A percentile compares a stretch with the other conserved stretches of the same genome.
These are phyloP conservation scores for Fusarium nisikadoi DNA, from an alignment of 2,329 filamentous ascomycete species.

Conservation along the genomic window DNA sequence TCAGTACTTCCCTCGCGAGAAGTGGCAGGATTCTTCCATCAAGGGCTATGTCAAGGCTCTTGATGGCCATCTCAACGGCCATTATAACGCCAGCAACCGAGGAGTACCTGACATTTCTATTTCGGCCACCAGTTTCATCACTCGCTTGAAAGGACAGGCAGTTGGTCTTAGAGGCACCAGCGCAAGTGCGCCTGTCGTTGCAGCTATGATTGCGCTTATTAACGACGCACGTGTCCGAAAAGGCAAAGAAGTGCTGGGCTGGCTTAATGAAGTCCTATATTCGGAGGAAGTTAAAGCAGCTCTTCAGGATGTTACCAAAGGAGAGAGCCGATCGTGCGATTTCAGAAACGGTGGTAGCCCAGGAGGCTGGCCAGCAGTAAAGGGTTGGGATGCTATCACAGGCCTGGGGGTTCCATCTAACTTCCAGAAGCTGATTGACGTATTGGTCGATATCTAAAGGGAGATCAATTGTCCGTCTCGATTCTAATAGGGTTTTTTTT, in stretches of 20 bases:
- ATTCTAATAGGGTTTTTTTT: background rate
- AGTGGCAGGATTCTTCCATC: constrained; percentile 58
- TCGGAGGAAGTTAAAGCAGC: constrained; percentile 49
- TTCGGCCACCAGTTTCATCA: constrained; percentile 67
- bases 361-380: constrained; percentile 56
- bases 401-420: constrained; percentile 60
- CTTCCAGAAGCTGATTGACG: constrained; percentile 52
- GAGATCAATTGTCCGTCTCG: background rate
- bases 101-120: constrained; percentile 63
- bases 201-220: constrained; percentile 63
- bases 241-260: constrained; percentile 63
- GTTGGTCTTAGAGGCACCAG: constrained; percentile 56
- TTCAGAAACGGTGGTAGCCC: constrained; percentile 48
- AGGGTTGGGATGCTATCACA: constrained; percentile 61
- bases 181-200: constrained; percentile 65
- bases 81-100: constrained; percentile 59
- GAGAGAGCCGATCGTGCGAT: constrained; percentile 54
- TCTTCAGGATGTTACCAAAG: constrained; percentile 56
- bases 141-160: constrained; percentile 46
- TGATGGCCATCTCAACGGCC: constrained; percentile 54
- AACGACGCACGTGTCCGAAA: constrained; percentile 63
- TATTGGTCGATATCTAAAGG: constrained; percentile 42
- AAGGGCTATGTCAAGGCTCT: constrained; percentile 54
- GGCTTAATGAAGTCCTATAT: constrained; percentile 63
- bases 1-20: constrained; percentile 58